Evolutionary conservation across 1,139 yeast genomes (phyloP), one percentile per base, ranked within the genome.

Genomic region (Diutina scorzettiae): DNA sequence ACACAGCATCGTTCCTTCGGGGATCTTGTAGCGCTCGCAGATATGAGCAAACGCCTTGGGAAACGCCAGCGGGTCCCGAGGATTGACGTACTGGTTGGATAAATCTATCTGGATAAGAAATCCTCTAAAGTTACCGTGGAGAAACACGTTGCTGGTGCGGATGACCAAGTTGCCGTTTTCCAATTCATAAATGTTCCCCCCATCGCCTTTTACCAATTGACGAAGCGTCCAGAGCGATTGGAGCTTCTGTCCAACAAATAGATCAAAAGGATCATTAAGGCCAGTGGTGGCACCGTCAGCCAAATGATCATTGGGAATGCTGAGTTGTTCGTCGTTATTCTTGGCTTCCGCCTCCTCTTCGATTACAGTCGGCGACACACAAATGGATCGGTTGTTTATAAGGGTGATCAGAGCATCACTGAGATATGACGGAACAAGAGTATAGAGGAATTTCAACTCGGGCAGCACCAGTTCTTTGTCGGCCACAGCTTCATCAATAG

Each of bases 181-280:
- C 16, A 75, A 51, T 46, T 69, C 66, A 52, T 80, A 82, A 2
- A 76, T 72, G 43, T 73, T 73, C 0, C 85, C 85, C 4, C 91
- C 91, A 47, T 82, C 91, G 2, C 93, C 94, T 48, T 76, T 73
- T 39, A 83, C 70, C n/a, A 75, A 66, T 56, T 84, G 95, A 46
- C 84, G 65, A 43, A 76, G 69, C 1, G 69, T 62, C 95, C 95
- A 85, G 43, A 81, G 57, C 49, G 86, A 76, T 53, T 78, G 84
- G 43, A 84, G 58, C 53, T 81, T 81, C 31, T 73, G 71, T 21
- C 66, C 63, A 0, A 74, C 56, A 43, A 79, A 51, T 51, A 55
- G 50, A 47, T 75, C 80, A 49, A 73, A 71, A 17, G 66, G 62
- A 47, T 73, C 79, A 44, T 66, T 66, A 31, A 71, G 53, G 2